phyloP scores from a whole-genome alignment of 371 early-diverging fungal species.

The Neoconidiobolus thromboides region DNA sequence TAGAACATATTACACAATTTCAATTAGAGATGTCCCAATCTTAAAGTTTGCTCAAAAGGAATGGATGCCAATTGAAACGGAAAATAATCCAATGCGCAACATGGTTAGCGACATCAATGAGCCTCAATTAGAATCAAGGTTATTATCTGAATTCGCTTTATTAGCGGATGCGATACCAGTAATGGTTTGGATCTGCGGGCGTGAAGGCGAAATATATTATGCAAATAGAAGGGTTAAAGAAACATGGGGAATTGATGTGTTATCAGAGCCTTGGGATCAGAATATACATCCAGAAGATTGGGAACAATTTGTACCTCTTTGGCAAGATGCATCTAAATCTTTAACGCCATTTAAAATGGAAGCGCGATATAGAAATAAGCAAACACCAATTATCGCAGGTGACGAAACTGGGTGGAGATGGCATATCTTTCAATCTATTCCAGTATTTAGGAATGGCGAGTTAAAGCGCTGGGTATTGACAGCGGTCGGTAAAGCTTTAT shows the following conservation, averaged over 20 bases:
- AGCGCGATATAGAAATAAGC: not conserved
- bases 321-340: not conserved
- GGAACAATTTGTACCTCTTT: not conserved
- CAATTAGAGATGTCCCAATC: not conserved
- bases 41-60: not conserved
- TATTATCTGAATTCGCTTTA: not conserved
- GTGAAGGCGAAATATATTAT: constrained; percentile 5
- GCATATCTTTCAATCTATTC: constrained; percentile 2
- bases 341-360: not conserved
- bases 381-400: not conserved
- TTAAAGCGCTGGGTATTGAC: constrained; percentile 5
- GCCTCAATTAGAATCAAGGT: constrained; percentile 1
- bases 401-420: not conserved
- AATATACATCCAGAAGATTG: constrained; percentile 4
- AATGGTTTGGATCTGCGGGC: constrained; percentile 5
- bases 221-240: constrained; percentile 3
- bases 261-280: not conserved
- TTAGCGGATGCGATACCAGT: constrained; percentile 3
- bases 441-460: not conserved
- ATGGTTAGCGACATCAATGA: not conserved
- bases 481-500: not conserved
- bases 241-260: constrained; percentile 3
- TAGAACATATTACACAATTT: not conserved
- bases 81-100: not conserved
- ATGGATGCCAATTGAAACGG: not conserved